A percentile compares a stretch with the other conserved stretches of the same genome.
Evolutionary conservation across 352 stramenopile species (phyloP).

Genomic region (Globisporangium canariense): DNA sequence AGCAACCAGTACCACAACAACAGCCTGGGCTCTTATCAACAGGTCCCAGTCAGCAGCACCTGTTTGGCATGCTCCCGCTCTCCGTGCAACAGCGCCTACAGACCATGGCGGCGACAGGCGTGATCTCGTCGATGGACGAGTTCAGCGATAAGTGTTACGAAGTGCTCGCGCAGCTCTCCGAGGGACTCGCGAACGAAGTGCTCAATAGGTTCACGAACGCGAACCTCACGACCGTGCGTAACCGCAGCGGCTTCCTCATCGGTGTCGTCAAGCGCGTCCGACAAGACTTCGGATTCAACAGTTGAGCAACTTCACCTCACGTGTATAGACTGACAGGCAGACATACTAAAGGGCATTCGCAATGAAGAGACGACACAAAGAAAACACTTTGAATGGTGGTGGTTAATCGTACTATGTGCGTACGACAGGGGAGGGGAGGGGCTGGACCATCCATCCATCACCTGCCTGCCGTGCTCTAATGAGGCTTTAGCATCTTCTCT

Average conservation of each 20-base stretch:
- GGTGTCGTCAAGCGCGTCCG: conserved; percentile 75
- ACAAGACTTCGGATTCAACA: conserved; percentile 76
- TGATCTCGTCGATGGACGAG: conserved; percentile 64
- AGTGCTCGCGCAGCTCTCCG: conserved; percentile 67
- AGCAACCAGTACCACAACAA: neutral
- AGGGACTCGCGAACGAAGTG: conserved; percentile 72
- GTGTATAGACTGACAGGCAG: neutral
- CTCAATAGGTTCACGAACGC: conserved; percentile 68
- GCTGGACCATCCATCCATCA: too few species aligned
- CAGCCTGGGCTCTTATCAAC: conserved; percentile 11
- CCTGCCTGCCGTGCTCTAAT: too few species aligned
- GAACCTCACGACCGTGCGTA: conserved; percentile 70
- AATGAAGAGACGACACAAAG: neutral
- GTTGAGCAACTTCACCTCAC: neutral
- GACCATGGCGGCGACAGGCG: conserved; percentile 50
- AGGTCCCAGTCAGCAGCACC: conserved; percentile 12
- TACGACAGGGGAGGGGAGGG: too few species aligned
- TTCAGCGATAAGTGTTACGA: conserved; percentile 82
- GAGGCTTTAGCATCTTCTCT: too few species aligned
- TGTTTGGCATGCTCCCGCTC: conserved; percentile 38
- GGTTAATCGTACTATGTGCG: too few species aligned
- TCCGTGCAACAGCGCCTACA: conserved; percentile 70
- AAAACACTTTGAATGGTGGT: too few species aligned
- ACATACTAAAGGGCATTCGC: neutral
- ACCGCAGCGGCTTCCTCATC: conserved; percentile 78